phyloP scores from a whole-genome alignment of 441 rosid genomes.

The Pelargonium cotyledonis region DNA sequence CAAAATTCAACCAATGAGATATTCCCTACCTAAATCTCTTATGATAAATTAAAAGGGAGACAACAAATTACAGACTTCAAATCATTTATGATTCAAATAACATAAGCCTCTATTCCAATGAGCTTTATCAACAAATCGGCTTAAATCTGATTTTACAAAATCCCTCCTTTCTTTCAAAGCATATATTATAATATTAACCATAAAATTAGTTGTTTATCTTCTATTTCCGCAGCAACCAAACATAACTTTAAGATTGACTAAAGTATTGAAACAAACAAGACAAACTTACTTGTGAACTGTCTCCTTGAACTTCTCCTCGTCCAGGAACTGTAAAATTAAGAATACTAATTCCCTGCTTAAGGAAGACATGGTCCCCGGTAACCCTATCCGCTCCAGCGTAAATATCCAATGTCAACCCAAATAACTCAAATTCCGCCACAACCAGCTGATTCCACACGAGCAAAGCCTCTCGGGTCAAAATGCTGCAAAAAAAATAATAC shows the following conservation, averaged over 20 bases:
- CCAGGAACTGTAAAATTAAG: slow-evolving; percentile 74
- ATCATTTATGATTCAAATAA: not conserved
- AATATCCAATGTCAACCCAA: slow-evolving; percentile 20
- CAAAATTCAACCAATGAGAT: not conserved
- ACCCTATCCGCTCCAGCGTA: slow-evolving; percentile 50
- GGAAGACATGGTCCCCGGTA: slow-evolving; percentile 57
- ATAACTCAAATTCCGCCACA: slow-evolving; percentile 5
- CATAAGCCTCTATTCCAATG: not conserved
- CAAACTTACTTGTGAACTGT: slow-evolving; percentile 55
- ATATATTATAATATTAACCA: not conserved
- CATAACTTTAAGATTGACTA: not conserved
- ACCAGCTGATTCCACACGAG: slow-evolving; percentile 17
- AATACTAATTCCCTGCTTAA: slow-evolving; percentile 79
- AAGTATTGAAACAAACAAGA: not conserved
- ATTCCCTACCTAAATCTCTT: not conserved
- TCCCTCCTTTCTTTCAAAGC: not conserved
- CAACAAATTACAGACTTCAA: not conserved
- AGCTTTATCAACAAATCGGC: not conserved
- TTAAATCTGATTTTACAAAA: not conserved
- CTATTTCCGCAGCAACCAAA: not conserved
- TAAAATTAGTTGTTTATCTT: not conserved
- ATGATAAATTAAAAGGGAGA: not conserved
- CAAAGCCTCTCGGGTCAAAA: slow-evolving; percentile 9
- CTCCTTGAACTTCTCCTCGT: slow-evolving; percentile 72
- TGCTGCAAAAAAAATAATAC: slow-evolving; percentile 7